A percentile compares a stretch with the other conserved stretches of the same genome.
Evolutionary conservation across 164 flowering plant genomes (phyloP).

Genomic region (Pachysandra terminalis): DNA sequence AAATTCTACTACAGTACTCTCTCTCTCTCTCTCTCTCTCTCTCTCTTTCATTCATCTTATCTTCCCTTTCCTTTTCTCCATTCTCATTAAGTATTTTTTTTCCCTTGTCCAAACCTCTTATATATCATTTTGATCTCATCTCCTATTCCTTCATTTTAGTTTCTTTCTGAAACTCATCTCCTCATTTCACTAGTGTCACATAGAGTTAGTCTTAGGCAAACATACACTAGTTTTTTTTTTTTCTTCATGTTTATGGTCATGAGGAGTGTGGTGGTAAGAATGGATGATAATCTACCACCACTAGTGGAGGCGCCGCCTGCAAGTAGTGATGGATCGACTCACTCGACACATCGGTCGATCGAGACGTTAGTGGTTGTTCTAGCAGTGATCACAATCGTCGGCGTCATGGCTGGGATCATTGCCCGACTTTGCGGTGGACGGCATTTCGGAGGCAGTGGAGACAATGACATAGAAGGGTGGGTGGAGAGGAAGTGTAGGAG

Average conservation of each 20-base stretch:
- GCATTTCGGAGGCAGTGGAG: constrained; percentile 57
- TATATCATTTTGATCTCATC: too few relatives aligned
- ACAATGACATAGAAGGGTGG: constrained; percentile 81
- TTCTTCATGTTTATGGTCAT: constrained; percentile 6
- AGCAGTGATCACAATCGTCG: constrained; percentile 65
- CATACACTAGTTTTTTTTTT: neutral
- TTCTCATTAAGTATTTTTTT: too few relatives aligned
- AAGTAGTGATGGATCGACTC: constrained; percentile 15
- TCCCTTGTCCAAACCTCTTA: neutral
- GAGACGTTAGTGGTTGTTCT: constrained; percentile 73
- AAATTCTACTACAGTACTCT: constrained; percentile 6
- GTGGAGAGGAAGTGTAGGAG: constrained; percentile 65
- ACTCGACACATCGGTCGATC: constrained; percentile 47
- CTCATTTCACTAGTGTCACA: neutral
- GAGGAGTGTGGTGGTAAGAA: constrained; percentile 7
- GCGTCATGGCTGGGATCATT: constrained; percentile 61
- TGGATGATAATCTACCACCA: constrained; percentile 29
- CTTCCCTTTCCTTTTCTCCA: neutral
- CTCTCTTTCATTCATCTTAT: neutral
- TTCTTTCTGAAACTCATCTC: neutral
- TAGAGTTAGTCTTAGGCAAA: neutral
- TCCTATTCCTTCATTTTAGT: too few relatives aligned
- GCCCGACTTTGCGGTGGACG: constrained; percentile 74
- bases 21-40: neutral
- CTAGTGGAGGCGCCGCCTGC: constrained; percentile 20